These are phyloP conservation scores for Phytopythium oedochilum DNA, from an alignment of 352 stramenopile genomes.

Conservation along the genomic window DNA sequence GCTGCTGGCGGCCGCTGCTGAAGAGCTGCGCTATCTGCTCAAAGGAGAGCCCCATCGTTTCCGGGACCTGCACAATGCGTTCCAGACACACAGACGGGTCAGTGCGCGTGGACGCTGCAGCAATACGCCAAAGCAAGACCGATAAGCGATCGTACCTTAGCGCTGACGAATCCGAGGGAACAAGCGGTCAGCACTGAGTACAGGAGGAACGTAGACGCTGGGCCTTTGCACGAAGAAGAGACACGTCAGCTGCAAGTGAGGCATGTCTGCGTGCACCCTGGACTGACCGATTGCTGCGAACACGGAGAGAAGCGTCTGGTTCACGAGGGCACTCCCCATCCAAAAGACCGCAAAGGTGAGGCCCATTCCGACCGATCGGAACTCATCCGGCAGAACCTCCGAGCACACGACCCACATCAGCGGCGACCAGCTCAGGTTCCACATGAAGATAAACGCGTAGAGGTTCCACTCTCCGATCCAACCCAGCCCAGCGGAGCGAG, in stretches of 20 bases:
- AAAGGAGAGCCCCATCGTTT: constrained; percentile 56
- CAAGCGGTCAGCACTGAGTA: constrained; percentile 40
- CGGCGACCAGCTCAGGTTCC: constrained; percentile 72
- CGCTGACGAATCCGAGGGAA: constrained; percentile 45
- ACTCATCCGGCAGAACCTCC: constrained; percentile 57
- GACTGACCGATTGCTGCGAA: constrained; percentile 40
- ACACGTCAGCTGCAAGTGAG: background rate
- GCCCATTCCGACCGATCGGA: constrained; percentile 70
- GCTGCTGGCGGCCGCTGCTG: background rate
- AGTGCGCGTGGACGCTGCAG: background rate
- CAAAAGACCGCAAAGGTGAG: constrained; percentile 70
- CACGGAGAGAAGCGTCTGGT: constrained; percentile 62
- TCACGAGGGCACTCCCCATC: constrained; percentile 59
- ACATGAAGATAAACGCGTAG: constrained; percentile 69
- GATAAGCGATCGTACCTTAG: constrained; percentile 25
- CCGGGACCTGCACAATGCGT: constrained; percentile 33
- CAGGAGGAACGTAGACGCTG: constrained; percentile 43
- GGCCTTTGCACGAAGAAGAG: constrained; percentile 11
- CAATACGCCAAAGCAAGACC: background rate
- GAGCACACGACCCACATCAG: constrained; percentile 76
- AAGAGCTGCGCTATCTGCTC: constrained; percentile 62
- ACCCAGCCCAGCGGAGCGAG: constrained; percentile 17
- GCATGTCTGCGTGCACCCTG: background rate
- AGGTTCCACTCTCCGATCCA: constrained; percentile 54
- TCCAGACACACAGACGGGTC: too few species aligned